Percentiles rank a stretch among this genome's conserved stretches.
phyloP scores from a whole-genome alignment of 2,329 filamentous ascomycete genomes.

The Gremmenia infestans region DNA sequence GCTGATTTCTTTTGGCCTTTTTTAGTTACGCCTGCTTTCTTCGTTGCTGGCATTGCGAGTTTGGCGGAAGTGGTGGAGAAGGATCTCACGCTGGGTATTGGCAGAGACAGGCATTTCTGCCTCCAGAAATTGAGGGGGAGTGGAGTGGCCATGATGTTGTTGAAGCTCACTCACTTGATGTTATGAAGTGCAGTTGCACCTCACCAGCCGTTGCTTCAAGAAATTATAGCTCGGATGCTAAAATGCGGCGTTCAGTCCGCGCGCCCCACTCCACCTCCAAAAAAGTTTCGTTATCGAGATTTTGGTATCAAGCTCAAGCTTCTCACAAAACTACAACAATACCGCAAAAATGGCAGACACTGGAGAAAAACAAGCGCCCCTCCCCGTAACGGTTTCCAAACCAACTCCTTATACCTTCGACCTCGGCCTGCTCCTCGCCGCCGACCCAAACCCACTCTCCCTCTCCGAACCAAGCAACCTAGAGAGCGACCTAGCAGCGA shows the following conservation, averaged over 20 bases:
- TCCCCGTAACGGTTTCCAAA: constrained; percentile 67
- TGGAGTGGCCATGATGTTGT: constrained; percentile 44
- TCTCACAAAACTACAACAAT: not conserved
- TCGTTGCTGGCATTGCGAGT: constrained; percentile 8
- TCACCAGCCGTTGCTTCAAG: not conserved
- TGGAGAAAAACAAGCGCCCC: constrained; percentile 18
- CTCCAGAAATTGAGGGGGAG: constrained; percentile 47
- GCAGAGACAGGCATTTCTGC: constrained; percentile 45
- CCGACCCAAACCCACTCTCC: constrained; percentile 78
- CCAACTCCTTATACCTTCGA: constrained; percentile 91
- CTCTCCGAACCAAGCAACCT: constrained; percentile 44
- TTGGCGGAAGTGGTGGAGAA: constrained; percentile 28
- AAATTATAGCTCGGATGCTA: constrained; percentile 11
- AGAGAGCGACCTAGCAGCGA: constrained; percentile 64
- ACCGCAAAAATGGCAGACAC: not conserved
- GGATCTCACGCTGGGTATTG: constrained; percentile 24
- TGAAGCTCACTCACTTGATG: not conserved
- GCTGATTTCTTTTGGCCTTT: constrained; percentile 16
- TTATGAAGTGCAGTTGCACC: not conserved
- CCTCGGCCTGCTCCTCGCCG: constrained; percentile 77
- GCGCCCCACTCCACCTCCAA: not conserved
- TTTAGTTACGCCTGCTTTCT: not conserved
- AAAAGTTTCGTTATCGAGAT: constrained; percentile 16
- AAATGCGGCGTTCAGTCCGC: constrained; percentile 14
- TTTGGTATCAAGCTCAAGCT: constrained; percentile 8